Conservation (phyloP, 331 rosid species). For the Stylosanthes scabra region DNA sequence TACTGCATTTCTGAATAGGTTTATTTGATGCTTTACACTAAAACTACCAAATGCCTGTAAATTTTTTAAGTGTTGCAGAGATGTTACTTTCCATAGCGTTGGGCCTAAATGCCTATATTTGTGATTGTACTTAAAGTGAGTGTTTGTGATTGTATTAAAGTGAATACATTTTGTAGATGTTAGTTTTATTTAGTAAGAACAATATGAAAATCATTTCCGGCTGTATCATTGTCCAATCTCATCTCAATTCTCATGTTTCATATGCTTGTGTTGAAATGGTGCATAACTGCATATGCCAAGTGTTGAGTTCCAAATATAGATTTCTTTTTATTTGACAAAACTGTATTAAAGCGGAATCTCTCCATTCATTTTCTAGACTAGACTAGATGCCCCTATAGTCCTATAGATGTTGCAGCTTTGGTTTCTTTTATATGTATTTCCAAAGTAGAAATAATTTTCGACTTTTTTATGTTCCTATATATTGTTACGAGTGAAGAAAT, state of each 20-base stretch:
- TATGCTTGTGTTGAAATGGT: too few relatives aligned
- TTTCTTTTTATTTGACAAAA: too few relatives aligned
- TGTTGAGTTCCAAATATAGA: too few relatives aligned
- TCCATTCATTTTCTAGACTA: too few relatives aligned
- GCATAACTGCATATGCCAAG: neutral
- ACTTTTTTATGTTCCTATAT: too few relatives aligned
- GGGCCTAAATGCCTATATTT: slow-evolving; percentile 15
- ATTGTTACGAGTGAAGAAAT: too few relatives aligned
- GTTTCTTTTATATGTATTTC: too few relatives aligned
- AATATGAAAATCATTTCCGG: slow-evolving; percentile 11
- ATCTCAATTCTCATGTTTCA: neutral
- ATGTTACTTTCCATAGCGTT: slow-evolving; percentile 25
- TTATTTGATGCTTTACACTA: slow-evolving; percentile 53
- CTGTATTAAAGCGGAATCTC: too few relatives aligned
- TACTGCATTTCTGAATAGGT: slow-evolving; percentile 92
- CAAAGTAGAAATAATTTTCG: too few relatives aligned
- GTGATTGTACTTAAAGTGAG: slow-evolving; percentile 13
- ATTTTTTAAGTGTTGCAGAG: slow-evolving; percentile 42
- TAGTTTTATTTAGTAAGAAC: slow-evolving; percentile 5
- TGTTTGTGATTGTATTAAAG: too few relatives aligned
- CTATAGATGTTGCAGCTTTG: too few relatives aligned
- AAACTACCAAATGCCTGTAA: slow-evolving; percentile 39
- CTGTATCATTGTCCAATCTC: neutral
- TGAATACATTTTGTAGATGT: slow-evolving; percentile 31
- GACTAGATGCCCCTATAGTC: too few relatives aligned